Evolutionary conservation across 768 basidiomycete genomes (phyloP).

Genomic region (Bullera alba): DNA sequence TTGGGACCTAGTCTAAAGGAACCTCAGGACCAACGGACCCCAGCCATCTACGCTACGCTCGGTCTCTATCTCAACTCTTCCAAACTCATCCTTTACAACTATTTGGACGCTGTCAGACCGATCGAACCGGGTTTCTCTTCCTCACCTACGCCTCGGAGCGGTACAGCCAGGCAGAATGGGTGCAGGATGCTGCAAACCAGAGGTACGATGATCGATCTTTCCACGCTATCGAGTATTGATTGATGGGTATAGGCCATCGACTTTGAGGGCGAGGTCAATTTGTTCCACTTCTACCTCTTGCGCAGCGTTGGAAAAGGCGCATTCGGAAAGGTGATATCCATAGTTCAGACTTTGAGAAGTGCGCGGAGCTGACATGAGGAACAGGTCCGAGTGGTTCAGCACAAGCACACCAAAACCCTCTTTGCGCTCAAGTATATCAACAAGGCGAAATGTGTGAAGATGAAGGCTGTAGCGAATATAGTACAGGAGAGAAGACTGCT

Average conservation of each 20-base stretch:
- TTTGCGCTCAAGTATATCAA: slow-evolving; percentile 98
- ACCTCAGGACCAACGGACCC: too few relatives aligned
- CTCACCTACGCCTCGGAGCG: too few relatives aligned
- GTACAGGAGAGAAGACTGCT: slow-evolving; percentile 87
- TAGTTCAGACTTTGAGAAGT: too few relatives aligned
- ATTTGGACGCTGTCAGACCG: too few relatives aligned
- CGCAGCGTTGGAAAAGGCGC: slow-evolving; percentile 94
- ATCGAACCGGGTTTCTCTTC: too few relatives aligned
- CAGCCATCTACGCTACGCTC: too few relatives aligned
- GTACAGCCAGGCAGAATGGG: too few relatives aligned
- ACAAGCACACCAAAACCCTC: slow-evolving; percentile 82
- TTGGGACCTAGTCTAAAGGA: too few relatives aligned
- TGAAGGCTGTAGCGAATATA: slow-evolving; percentile 84
- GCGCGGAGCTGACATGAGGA: not conserved
- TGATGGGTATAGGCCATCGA: slow-evolving; percentile 58
- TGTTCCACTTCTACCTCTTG: slow-evolving; percentile 95
- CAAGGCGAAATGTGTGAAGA: slow-evolving; percentile 82
- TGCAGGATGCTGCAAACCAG: slow-evolving; percentile 74
- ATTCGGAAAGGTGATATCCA: slow-evolving; percentile 83
- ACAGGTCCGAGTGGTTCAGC: slow-evolving; percentile 93
- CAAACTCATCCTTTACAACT: too few relatives aligned
- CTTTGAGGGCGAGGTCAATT: slow-evolving; percentile 76
- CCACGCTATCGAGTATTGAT: not conserved
- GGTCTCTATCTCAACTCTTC: too few relatives aligned
- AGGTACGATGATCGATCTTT: slow-evolving; percentile 56